These are phyloP conservation scores for Zoysia pacifica DNA, from an alignment of 176 grass and related monocot genomes.

Conservation along the genomic window DNA sequence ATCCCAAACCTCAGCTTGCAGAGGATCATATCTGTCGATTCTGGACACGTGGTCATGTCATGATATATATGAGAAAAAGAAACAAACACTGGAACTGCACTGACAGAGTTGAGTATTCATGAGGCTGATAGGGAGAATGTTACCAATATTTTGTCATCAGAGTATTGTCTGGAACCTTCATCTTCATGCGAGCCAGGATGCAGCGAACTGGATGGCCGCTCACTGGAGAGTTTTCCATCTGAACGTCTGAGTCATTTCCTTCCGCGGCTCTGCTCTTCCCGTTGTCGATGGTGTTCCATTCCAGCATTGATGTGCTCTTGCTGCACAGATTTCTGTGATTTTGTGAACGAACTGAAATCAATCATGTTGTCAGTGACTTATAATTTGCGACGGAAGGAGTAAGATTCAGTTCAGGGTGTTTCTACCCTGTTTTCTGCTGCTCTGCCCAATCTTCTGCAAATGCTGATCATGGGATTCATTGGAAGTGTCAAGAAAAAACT, in stretches of 20 bases:
- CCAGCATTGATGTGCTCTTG: no score
- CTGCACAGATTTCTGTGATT: no score
- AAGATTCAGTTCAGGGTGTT: no score
- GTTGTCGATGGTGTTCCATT: no score
- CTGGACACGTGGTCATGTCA: conserved; percentile 10
- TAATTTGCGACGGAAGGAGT: no score
- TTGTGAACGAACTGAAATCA: no score
- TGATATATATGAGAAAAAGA: not conserved
- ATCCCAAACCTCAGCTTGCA: no score
- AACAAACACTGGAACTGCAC: conserved; percentile 15
- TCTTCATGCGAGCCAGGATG: conserved; percentile 39
- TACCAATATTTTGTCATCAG: conserved; percentile 3
- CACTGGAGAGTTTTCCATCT: conserved; percentile 44
- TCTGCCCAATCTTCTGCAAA: no score
- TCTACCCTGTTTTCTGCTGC: no score
- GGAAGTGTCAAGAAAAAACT: no score
- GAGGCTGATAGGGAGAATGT: conserved; percentile 37
- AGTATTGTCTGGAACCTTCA: conserved; percentile 47
- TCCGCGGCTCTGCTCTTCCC: not conserved
- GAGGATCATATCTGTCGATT: not conserved
- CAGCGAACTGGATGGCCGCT: conserved; percentile 12
- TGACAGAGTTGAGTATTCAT: conserved; percentile 45
- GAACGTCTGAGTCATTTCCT: conserved; percentile 34
- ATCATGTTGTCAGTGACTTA: no score
- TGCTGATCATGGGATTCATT: not conserved